A percentile compares a stretch with the other conserved stretches of the same genome.
phyloP scores from a whole-genome alignment of 345 rosid species.

The Excoecaria agallocha region DNA sequence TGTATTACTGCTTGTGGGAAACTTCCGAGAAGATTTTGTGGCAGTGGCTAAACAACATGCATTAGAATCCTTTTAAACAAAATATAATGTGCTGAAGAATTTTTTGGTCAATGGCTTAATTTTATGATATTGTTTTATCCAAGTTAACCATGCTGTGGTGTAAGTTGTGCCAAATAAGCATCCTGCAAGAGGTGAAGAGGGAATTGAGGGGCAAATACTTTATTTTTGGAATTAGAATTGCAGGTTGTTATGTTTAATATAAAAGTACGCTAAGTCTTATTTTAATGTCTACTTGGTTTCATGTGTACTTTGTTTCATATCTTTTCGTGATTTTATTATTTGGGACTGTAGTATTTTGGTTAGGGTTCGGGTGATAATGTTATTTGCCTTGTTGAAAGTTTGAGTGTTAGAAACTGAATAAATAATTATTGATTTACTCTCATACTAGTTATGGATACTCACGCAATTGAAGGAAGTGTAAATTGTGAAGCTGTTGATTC shows the following conservation, averaged over 20 bases:
- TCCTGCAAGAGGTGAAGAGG: background rate
- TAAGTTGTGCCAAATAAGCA: background rate
- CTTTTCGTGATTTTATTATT: background rate
- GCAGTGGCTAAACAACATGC: background rate
- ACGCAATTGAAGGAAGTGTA: constrained; percentile 56
- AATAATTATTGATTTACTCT: constrained; percentile 18
- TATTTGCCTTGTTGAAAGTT: background rate
- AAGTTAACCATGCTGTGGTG: background rate
- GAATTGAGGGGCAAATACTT: background rate
- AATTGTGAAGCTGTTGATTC: constrained; percentile 59
- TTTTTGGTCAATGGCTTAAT: no score
- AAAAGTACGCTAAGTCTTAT: background rate
- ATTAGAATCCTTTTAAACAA: background rate
- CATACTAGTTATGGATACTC: constrained; percentile 54
- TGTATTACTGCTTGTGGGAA: background rate
- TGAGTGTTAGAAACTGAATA: background rate
- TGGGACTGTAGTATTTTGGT: background rate
- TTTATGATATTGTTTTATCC: background rate
- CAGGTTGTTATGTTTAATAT: background rate
- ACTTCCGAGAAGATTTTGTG: background rate
- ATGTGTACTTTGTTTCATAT: no score
- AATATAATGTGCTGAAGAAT: no score
- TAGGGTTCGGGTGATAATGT: background rate
- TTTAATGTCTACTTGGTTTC: no score
- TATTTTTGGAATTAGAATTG: background rate